These are phyloP conservation scores for Melampsora larici-populina DNA, from an alignment of 1,284 basidiomycete genomes.

Conservation along the genomic window DNA sequence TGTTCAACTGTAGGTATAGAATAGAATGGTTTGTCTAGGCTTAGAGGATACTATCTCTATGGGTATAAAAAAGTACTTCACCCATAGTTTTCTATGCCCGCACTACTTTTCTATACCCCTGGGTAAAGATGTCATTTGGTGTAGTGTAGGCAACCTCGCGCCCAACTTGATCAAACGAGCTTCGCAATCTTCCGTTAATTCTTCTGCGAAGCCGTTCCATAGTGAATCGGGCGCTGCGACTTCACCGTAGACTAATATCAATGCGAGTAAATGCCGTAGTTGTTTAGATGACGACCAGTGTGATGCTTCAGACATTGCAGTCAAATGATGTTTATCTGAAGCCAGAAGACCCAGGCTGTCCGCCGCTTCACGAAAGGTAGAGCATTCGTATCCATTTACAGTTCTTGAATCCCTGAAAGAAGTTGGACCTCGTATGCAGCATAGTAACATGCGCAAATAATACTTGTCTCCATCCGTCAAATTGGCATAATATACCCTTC, in stretches of 20 bases:
- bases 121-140: too few species aligned
- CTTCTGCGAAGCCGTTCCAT: conserved; percentile 54
- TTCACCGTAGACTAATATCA: conserved; percentile 54
- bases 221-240: conserved; percentile 53
- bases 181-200: conserved; percentile 56
- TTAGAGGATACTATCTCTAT: too few species aligned
- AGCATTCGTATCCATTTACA: not conserved
- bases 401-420: not conserved
- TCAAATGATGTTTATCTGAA: conserved; percentile 49
- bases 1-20: too few species aligned
- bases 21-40: too few species aligned
- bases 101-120: too few species aligned
- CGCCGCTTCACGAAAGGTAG: not conserved
- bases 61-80: too few species aligned
- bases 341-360: not conserved
- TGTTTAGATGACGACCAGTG: conserved; percentile 55
- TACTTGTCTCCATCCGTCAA: conserved; percentile 7
- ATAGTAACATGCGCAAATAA: conserved; percentile 1
- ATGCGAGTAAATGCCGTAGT: conserved; percentile 57
- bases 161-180: too few species aligned
- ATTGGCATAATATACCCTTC: not conserved
- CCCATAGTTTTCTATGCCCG: too few species aligned
- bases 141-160: too few species aligned
- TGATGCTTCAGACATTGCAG: conserved; percentile 57
- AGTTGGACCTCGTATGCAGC: not conserved